Evolutionary conservation across 2,329 filamentous ascomycete genomes (phyloP), one percentile per base, ranked within the genome.

Genomic region (Penicillium thymicola): DNA sequence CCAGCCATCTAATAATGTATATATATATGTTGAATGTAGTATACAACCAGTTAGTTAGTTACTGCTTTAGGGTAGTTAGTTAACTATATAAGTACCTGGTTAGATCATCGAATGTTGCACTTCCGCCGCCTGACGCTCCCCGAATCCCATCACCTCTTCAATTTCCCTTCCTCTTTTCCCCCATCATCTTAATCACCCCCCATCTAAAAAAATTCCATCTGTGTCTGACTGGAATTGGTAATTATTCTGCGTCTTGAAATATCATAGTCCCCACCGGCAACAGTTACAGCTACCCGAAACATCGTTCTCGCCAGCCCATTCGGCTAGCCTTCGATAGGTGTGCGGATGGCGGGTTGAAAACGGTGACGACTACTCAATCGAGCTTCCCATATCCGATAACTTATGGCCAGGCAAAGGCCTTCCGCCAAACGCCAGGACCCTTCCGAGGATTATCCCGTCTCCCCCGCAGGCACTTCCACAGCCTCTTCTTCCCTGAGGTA

Each of bases 381-480:
- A 68, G 64, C 65, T 67, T 65, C 64, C 59, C 48, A 58, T 67
- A 70, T 59, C 70, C 65, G 67, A 67, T 66, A 71, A 77, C 75
- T 72, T 77, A 78, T 78, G 76, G 76, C 75, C 73, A 77, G 73
- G 67, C 75, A 73, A 75, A 75, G 70, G 72, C 71, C 73, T 69
- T 72, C 70, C 70, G 65, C 67, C 72, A 71, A 73, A 68, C 72
- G 71, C 66, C 74, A 76, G 72, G 72, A 75, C 72, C 70, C 70
- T 68, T 67, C 71, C 65, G 72, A 76, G 70, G 72, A 74, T 69
- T 67, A 71, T 69, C 66, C 71, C 65, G 60, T 69, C 54, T 64
- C 66, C 60, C 66, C 71, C 49, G 49, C 38, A 67, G 67, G 68
- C 66, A 58, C 61, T 60, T 58, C 65, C 56, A 55, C 65, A 57